Evolutionary conservation across 768 basidiomycete genomes (phyloP), one percentile per base, ranked within the genome.

Genomic region (Dentipellis fragilis): DNA sequence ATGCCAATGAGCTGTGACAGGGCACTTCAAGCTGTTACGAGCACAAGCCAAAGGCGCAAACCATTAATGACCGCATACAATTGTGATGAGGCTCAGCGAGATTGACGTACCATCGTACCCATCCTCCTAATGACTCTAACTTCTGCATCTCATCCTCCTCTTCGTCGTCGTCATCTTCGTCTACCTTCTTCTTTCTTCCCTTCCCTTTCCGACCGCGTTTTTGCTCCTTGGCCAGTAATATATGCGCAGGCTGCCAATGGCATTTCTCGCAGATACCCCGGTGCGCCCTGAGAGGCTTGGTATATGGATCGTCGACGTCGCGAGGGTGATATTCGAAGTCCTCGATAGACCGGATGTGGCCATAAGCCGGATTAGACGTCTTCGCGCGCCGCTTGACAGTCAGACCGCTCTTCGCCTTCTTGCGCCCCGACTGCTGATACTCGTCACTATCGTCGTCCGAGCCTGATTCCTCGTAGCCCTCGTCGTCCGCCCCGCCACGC

Each of bases 201-300:
- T 72, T 80, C 12, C 66, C 64, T 39, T 65, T 71, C 51, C 72
- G 72, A 61, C 70, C 75, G 39, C 29, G 59, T 52, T 68, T 71
- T 42, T 62, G 66, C 51, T 65, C 67, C 49, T 63, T 57, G 19
- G 52, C 54, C 51, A 87, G 62, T 40, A 77, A 71, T 36, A 72
- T 59, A 63, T 90, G 83, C 22, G 84, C 75, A 3, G 89, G 86
- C 42, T 59, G 61, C 19, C 70, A 66, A 56, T 81, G 80, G 58
- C 89, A 91, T 65, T 81, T 91, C 65, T 89, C 88, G 66, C 89
- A 91, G 1, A 77, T 67, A 46, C 68, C 59, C 49, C 87, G 76
- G 68, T 91, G 89, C 11, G 67, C 70, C n/a, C 80, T 69, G 51
- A 89, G 71, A 19, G 75, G 64, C n/a, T 69, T 75, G 3, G 72